phyloP scores from a whole-genome alignment of 768 basidiomycete genomes.

The Atractiella rhizophila region DNA sequence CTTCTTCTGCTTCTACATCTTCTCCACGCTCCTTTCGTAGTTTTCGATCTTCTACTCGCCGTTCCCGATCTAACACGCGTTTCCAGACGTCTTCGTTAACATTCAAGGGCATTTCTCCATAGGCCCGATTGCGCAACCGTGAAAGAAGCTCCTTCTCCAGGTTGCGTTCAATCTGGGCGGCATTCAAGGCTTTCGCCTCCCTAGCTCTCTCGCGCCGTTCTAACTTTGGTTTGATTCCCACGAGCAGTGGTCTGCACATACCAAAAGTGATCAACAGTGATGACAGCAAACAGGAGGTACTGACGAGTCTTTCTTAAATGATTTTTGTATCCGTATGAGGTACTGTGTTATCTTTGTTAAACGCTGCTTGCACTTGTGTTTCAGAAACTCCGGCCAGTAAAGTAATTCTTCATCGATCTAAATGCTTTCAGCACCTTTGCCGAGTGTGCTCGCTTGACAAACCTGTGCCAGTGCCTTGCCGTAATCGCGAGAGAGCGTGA shows the following conservation, averaged over 20 bases:
- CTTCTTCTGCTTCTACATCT: constrained; percentile 27
- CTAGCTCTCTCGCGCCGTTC: constrained; percentile 75
- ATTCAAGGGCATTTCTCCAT: constrained; percentile 89
- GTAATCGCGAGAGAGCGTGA: constrained; percentile 80
- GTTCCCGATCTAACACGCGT: constrained; percentile 60
- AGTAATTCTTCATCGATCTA: constrained; percentile 84
- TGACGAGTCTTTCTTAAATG: constrained; percentile 22
- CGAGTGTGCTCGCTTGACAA: constrained; percentile 12
- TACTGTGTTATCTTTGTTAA: constrained; percentile 98
- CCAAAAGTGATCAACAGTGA: too few relatives aligned
- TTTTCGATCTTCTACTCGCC: constrained; percentile 18
- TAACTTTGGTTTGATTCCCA: constrained; percentile 90
- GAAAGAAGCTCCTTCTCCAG: constrained; percentile 93
- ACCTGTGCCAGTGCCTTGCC: constrained; percentile 87
- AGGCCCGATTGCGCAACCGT: constrained; percentile 82
- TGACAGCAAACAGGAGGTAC: background rate
- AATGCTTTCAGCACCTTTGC: background rate
- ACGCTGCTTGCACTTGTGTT: constrained; percentile 98
- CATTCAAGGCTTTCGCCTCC: constrained; percentile 85
- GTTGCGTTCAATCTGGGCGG: constrained; percentile 76
- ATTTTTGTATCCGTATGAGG: constrained; percentile 85
- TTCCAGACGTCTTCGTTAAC: constrained; percentile 95
- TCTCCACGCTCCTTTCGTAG: constrained; percentile 25
- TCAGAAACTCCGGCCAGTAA: constrained; percentile 94
- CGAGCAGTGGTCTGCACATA: constrained; percentile 20